These are phyloP conservation scores for Brassica cretica DNA, from an alignment of 345 rosid genomes.

Conservation along the genomic window DNA sequence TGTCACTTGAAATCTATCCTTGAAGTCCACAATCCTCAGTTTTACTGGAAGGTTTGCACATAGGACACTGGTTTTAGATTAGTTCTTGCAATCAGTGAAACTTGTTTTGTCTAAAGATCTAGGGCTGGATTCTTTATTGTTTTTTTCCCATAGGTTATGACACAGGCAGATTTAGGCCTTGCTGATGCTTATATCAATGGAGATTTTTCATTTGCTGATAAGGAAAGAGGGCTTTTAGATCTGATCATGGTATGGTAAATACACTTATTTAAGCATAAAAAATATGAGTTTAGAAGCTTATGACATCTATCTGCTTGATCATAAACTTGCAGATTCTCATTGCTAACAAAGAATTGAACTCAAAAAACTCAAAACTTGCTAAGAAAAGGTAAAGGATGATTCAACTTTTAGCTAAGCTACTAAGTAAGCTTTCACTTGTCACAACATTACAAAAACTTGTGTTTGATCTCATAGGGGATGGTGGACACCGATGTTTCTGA, in stretches of 20 bases:
- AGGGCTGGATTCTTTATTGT: background rate
- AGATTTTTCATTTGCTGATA: slow-evolving; percentile 70
- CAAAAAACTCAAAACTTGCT: slow-evolving; percentile 41
- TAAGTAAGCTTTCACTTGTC: background rate
- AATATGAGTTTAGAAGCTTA: background rate
- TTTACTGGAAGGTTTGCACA: slow-evolving; percentile 78
- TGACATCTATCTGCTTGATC: background rate
- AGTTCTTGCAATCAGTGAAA: background rate
- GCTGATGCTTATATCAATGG: slow-evolving; percentile 83
- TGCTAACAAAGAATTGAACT: slow-evolving; percentile 55
- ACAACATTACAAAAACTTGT: background rate
- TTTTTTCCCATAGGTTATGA: slow-evolving; percentile 53
- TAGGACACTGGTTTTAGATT: background rate
- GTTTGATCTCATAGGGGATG: slow-evolving; percentile 57
- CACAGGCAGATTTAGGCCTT: slow-evolving; percentile 83
- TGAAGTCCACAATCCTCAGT: slow-evolving; percentile 65
- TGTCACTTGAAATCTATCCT: slow-evolving; percentile 48
- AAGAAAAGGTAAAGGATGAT: slow-evolving; percentile 55
- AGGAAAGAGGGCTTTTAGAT: slow-evolving; percentile 67
- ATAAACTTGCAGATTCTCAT: slow-evolving; percentile 55
- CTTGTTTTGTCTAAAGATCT: background rate
- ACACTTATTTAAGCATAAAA: background rate
- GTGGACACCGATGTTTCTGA: slow-evolving; percentile 83
- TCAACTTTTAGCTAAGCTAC: background rate
- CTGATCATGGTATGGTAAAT: slow-evolving; percentile 59